These are phyloP conservation scores for Suillus cothurnatus DNA, from an alignment of 768 basidiomycete species.

Conservation along the genomic window DNA sequence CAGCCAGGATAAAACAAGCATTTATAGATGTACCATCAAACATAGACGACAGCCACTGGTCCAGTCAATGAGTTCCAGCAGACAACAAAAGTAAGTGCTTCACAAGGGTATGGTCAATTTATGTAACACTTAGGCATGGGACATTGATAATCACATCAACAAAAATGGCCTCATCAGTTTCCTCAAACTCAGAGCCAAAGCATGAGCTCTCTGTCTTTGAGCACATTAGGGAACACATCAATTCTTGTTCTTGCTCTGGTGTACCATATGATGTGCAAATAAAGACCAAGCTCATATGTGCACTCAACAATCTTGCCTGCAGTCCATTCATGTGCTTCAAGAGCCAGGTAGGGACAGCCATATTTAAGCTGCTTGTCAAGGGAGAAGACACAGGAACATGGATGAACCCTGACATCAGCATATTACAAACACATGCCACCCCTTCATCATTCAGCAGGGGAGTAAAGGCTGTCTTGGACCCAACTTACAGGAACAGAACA, in stretches of 20 bases:
- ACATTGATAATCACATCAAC: too few species aligned
- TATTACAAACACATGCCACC: neutral
- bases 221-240: neutral
- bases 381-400: neutral
- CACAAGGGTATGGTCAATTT: too few species aligned
- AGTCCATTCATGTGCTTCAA: neutral
- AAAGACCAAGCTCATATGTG: neutral
- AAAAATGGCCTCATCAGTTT: neutral
- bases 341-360: neutral
- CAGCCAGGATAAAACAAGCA: too few species aligned
- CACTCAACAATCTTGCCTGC: neutral
- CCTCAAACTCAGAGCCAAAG: neutral
- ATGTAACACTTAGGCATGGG: too few species aligned
- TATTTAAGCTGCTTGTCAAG: neutral
- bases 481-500: neutral
- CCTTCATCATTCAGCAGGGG: neutral
- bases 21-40: too few species aligned
- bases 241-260: neutral
- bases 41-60: too few species aligned
- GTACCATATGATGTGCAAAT: neutral
- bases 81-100: too few species aligned
- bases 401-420: neutral
- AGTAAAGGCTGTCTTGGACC: neutral
- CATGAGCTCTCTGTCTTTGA: neutral
- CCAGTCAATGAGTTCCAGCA: too few species aligned